Evolutionary conservation across 148 eudicot genomes (phyloP).

Genomic region (Diospyros kaki): DNA sequence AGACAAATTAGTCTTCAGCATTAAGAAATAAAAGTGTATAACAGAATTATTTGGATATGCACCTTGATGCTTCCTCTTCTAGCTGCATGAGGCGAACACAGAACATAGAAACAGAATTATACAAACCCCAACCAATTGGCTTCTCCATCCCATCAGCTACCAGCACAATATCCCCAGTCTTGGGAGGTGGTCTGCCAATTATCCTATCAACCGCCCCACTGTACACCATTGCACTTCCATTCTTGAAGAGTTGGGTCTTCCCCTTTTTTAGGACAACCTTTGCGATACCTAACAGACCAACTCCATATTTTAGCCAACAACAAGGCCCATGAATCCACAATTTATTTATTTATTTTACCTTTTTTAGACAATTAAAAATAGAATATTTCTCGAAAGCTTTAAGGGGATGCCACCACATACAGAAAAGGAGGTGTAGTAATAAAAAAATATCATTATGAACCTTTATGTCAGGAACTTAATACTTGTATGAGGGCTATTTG

Average conservation of each 20-base stretch:
- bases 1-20: too few species aligned
- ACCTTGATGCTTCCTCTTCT: constrained; percentile 76
- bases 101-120: constrained; percentile 89
- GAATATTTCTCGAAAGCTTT: too few species aligned
- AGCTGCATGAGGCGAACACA: constrained; percentile 93
- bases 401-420: too few species aligned
- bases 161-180: constrained; percentile 80
- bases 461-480: too few species aligned
- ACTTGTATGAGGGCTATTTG: too few species aligned
- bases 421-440: too few species aligned
- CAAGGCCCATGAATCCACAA: neutral
- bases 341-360: neutral
- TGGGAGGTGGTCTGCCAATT: constrained; percentile 87
- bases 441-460: too few species aligned
- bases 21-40: too few species aligned
- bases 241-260: constrained; percentile 71
- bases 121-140: constrained; percentile 91
- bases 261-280: constrained; percentile 92
- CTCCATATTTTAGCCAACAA: constrained; percentile 14
- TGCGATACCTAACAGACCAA: constrained; percentile 49
- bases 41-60: neutral
- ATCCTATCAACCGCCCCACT: constrained; percentile 93
- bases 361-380: too few species aligned
- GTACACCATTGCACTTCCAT: constrained; percentile 97
- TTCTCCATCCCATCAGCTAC: constrained; percentile 87